Evolutionary conservation across 2,329 filamentous ascomycete genomes (phyloP).

Genomic region (Exserohilum turcica): DNA sequence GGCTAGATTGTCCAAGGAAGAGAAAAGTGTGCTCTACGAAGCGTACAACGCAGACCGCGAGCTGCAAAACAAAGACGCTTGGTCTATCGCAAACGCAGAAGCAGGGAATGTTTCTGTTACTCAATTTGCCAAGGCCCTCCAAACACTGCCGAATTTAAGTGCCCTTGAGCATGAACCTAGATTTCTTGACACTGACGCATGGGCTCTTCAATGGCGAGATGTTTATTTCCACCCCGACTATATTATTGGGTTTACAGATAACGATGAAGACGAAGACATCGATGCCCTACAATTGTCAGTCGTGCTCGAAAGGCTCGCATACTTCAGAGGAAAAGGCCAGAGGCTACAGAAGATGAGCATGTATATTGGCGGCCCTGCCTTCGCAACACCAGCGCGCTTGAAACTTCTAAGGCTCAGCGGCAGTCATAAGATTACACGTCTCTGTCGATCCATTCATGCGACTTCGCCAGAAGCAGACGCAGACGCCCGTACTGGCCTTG

Average conservation of each 20-base stretch:
- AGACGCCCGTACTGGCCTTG: background rate
- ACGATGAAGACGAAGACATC: constrained; percentile 9
- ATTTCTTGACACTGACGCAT: background rate
- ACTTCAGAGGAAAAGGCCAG: background rate
- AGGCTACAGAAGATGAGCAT: constrained; percentile 7
- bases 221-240: constrained; percentile 1
- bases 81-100: constrained; percentile 4
- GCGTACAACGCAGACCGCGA: constrained; percentile 3
- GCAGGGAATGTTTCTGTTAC: background rate
- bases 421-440: background rate
- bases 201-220: constrained; percentile 6
- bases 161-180: constrained; percentile 6
- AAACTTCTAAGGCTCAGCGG: constrained; percentile 3
- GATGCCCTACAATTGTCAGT: constrained; percentile 11
- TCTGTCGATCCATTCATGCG: background rate
- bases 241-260: background rate
- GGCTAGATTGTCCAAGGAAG: too few relatives aligned
- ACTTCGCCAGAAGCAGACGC: constrained; percentile 5
- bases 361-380: constrained; percentile 9
- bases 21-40: constrained; percentile 4
- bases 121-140: constrained; percentile 4
- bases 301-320: constrained; percentile 7
- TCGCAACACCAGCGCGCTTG: constrained; percentile 2
- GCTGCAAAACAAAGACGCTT: constrained; percentile 6
- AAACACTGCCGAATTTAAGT: constrained; percentile 5